phyloP scores from a whole-genome alignment of 495 filamentous ascomycete species.

The Penicillium fimorum region DNA sequence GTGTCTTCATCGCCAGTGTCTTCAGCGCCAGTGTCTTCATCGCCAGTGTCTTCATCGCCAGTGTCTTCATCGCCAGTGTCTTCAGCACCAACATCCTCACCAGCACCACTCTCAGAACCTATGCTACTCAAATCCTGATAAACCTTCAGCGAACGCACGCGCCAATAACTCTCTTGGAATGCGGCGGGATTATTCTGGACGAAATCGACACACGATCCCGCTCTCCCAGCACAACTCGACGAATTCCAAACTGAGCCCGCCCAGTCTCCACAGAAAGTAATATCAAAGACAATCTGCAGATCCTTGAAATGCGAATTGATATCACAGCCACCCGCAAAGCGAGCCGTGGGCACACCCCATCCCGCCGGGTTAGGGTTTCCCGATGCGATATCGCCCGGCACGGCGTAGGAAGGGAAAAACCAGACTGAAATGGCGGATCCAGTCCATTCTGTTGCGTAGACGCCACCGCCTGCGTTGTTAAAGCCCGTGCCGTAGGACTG shows the following conservation, averaged over 20 bases:
- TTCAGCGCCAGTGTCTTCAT: not conserved
- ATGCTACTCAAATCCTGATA: conserved; percentile 38
- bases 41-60: not conserved
- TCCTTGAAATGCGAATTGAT: conserved; percentile 59
- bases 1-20: not conserved
- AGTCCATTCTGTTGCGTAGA: conserved; percentile 66
- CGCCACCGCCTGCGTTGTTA: conserved; percentile 57
- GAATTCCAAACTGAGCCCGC: conserved; percentile 49
- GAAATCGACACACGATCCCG: conserved; percentile 57
- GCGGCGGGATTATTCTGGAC: conserved; percentile 61
- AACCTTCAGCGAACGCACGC: conserved; percentile 62
- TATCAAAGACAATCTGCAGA: conserved; percentile 66
- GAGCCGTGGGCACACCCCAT: conserved; percentile 59
- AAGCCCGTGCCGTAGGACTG: conserved; percentile 54
- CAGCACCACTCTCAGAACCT: not conserved
- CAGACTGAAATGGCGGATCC: conserved; percentile 58
- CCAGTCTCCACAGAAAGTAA: conserved; percentile 67
- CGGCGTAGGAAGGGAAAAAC: conserved; percentile 51
- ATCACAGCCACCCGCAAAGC: conserved; percentile 60
- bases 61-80: too few relatives aligned
- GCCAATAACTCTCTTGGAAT: conserved; percentile 65
- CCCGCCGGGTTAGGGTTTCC: conserved; percentile 53
- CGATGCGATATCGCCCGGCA: conserved; percentile 52
- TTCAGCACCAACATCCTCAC: not conserved
- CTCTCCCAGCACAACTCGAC: conserved; percentile 31